Conservation (phyloP, 2,329 filamentous ascomycete species). For the Truncatella angustata region DNA sequence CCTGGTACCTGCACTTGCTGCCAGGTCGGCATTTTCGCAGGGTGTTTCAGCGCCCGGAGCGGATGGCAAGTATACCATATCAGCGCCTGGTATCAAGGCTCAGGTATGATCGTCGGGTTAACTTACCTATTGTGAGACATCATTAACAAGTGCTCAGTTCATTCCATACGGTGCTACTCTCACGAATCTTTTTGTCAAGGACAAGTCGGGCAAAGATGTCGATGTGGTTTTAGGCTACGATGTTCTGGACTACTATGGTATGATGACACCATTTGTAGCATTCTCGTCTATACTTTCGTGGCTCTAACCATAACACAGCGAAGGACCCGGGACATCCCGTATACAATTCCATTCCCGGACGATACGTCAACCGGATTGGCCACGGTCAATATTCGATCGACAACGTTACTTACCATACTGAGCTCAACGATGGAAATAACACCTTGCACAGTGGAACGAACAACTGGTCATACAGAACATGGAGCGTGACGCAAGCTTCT, state of each 20-base stretch:
- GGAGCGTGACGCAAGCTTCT: constrained; percentile 56
- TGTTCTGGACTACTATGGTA: constrained; percentile 56
- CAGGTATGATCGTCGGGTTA: constrained; percentile 22
- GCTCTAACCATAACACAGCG: constrained; percentile 27
- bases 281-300: too few relatives aligned
- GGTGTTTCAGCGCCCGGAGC: constrained; percentile 19
- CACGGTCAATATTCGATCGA: constrained; percentile 56
- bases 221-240: constrained; percentile 66
- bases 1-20: not conserved
- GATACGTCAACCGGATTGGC: constrained; percentile 65
- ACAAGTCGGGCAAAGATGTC: constrained; percentile 58
- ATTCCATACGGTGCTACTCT: constrained; percentile 54
- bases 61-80: constrained; percentile 31
- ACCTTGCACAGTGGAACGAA: constrained; percentile 59
- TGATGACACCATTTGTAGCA: constrained; percentile 10
- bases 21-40: too few relatives aligned
- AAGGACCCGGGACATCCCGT: constrained; percentile 53
- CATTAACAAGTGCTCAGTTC: too few relatives aligned
- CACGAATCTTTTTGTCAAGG: constrained; percentile 62
- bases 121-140: too few relatives aligned
- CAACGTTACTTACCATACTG: constrained; percentile 48
- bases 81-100: constrained; percentile 26
- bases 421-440: constrained; percentile 52
- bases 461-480: constrained; percentile 63
- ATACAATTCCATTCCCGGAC: constrained; percentile 60